Conservation (phyloP, 129 eudicot species). For the Lactuca sativa region DNA sequence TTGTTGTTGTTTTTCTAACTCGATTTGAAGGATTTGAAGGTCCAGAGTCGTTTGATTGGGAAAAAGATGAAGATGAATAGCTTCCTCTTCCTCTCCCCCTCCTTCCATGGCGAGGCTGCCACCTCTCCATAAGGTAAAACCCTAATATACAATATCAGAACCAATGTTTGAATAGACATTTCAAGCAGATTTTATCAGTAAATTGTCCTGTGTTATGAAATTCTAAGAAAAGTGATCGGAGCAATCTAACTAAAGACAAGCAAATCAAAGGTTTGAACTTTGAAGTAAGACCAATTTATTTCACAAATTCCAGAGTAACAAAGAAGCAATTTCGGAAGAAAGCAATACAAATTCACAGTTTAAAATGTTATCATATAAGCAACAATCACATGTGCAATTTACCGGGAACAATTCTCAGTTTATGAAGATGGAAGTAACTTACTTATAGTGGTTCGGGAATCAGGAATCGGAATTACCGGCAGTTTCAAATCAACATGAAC, state of each 20-base stretch:
- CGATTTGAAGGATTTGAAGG: conserved; percentile 20
- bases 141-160: conserved; percentile 1
- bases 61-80: conserved; percentile 23
- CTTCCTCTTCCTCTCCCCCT: conserved; percentile 35
- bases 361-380: not conserved
- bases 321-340: not conserved
- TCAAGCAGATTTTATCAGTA: not conserved
- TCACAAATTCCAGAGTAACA: not conserved
- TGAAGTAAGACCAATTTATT: not conserved
- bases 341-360: not conserved
- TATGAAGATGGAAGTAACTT: conserved; percentile 14
- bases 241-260: not conserved
- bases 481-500: not conserved
- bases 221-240: not conserved
- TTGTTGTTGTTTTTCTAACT: conserved; percentile 10
- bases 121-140: conserved; percentile 30
- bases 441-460: conserved; percentile 10
- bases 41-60: conserved; percentile 23
- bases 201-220: not conserved
- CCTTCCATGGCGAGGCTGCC: conserved; percentile 35
- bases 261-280: not conserved
- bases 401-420: not conserved
- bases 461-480: not conserved
- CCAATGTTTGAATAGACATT: not conserved
- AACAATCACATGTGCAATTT: not conserved